Percentiles rank a stretch among this genome's conserved stretches.
These are phyloP conservation scores for Fallopia convolvulus DNA, from an alignment of 148 eudicot species.

Conservation along the genomic window DNA sequence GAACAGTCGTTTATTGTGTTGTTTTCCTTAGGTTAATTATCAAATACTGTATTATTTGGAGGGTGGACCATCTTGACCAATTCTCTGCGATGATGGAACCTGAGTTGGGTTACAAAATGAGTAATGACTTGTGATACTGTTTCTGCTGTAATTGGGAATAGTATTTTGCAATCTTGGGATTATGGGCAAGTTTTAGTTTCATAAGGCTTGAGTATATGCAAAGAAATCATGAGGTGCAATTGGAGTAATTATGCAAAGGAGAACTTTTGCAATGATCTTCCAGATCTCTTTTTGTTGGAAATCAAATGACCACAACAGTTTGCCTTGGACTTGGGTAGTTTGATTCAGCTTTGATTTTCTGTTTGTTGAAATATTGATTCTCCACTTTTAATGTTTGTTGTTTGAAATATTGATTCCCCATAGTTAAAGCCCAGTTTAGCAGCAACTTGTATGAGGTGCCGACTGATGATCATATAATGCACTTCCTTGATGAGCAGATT, in stretches of 20 bases:
- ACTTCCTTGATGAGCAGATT: neutral
- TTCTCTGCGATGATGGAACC: neutral
- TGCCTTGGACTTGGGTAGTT: neutral
- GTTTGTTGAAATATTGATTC: no score
- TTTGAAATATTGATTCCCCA: neutral
- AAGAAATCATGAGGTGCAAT: neutral
- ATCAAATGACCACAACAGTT: neutral
- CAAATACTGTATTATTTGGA: no score
- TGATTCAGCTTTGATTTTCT: neutral
- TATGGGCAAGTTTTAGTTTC: neutral
- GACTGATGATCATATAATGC: neutral
- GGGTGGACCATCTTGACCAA: neutral
- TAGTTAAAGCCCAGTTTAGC: neutral
- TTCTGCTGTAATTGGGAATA: neutral
- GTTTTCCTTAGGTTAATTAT: neutral
- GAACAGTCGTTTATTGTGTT: neutral
- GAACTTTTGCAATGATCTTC: neutral
- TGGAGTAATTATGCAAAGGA: neutral
- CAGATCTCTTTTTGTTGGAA: neutral
- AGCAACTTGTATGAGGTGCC: neutral
- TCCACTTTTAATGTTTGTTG: neutral
- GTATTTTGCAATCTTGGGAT: neutral
- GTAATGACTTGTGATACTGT: neutral
- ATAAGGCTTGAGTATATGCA: neutral
- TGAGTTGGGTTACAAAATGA: neutral